Base-by-base conservation (phyloP, 768 basidiomycete genomes). In the Hericium rajendrae region DNA sequence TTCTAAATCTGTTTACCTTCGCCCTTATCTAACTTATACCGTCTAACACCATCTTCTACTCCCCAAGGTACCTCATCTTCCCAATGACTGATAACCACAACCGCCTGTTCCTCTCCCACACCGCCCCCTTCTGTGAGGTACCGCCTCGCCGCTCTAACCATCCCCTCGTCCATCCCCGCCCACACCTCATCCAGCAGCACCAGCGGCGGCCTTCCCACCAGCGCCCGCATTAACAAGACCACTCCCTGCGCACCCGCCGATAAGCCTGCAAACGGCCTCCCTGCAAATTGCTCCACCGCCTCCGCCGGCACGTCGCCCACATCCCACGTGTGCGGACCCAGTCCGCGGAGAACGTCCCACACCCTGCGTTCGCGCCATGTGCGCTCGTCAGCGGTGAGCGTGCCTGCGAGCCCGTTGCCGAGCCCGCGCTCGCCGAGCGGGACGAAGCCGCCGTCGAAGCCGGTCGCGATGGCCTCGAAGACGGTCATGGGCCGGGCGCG, bases 131-230 rank as follows among this genome's bases (percentile, higher is more conserved):
- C 66, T 11, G 85, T 74, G 48, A 99, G 67, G 65, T 91, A 90
- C 43, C 61, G 63, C 60, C 80, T 74, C 43, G 84, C 88, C 39
- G 79, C 79, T 16, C 69, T 69, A 32, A 94, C 82, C 83, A 91
- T 90, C 5, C 69, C 71, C 48, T 82, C 84, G 61, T 90, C 90
- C 91, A 98, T 94, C 24, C 94, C 94, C 22, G 88, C 85, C 82
- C 91, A 94, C 9, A 86, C 89, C 68, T 99, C 95, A 65, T 99
- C 95, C 41, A 98, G 72, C 10, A 97, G 74, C 6, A 98, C 75
- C 38, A 99, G 67, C 55, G 78, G 79, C 3, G 90, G 88, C 13
- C 76, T 72, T 13, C 80, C 80, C 9, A 94, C 91, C 38, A 97
- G 73, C 26, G 94, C 90, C 16, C 94, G 82, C 79, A 94, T 84